Percentiles rank a stretch among this genome's conserved stretches.
These are phyloP conservation scores for Plasmodium fragile DNA, from an alignment of 169 alveolate species.

Conservation along the genomic window DNA sequence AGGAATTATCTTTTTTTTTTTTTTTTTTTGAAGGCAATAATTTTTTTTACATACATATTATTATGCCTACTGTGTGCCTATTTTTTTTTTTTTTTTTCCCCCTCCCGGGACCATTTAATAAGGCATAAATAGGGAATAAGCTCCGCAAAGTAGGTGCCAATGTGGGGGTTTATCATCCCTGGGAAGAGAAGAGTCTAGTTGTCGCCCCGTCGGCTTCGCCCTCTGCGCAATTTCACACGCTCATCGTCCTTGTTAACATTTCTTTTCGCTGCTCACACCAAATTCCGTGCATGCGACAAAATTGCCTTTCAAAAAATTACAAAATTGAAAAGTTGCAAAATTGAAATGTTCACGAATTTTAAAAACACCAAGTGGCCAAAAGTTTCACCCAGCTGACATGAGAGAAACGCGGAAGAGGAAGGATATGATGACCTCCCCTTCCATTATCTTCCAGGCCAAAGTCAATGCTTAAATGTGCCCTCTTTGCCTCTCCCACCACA, in stretches of 20 bases:
- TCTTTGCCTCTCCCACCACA: too few species aligned
- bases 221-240: neutral
- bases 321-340: neutral
- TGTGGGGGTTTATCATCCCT: neutral
- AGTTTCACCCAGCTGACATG: neutral
- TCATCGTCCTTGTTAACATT: neutral
- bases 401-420: neutral
- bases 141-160: neutral
- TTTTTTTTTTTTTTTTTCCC: too few species aligned
- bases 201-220: neutral
- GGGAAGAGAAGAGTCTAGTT: neutral
- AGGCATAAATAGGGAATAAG: neutral
- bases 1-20: neutral
- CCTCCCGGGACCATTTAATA: neutral
- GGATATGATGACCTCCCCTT: neutral
- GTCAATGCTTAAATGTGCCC: too few species aligned
- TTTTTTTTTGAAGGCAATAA: neutral
- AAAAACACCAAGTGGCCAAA: neutral
- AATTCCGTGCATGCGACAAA: neutral
- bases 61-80: neutral
- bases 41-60: neutral
- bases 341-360: neutral
- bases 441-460: neutral
- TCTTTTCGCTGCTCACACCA: neutral
- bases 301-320: neutral